Percentiles rank a stretch among this genome's conserved stretches.
These are phyloP conservation scores for Dichotomopilus funicola DNA, from an alignment of 2,329 filamentous ascomycete genomes.

Conservation along the genomic window DNA sequence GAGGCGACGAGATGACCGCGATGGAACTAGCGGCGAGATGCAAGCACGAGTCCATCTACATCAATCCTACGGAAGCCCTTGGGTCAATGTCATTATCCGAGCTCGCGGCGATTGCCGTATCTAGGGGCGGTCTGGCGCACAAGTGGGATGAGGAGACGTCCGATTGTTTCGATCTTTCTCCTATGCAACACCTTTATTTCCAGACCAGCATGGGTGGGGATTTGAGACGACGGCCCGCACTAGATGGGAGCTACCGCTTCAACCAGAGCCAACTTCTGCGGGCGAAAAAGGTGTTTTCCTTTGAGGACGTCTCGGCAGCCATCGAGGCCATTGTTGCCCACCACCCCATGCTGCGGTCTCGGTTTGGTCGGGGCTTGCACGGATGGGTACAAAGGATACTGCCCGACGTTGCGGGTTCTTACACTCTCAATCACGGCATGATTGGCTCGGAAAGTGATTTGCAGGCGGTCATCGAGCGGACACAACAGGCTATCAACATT, in stretches of 20 bases:
- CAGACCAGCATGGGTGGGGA: constrained; percentile 39
- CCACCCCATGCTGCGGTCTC: constrained; percentile 46
- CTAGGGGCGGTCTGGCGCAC: constrained; percentile 27
- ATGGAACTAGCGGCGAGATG: constrained; percentile 35
- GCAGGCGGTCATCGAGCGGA: constrained; percentile 33
- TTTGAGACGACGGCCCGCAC: constrained; percentile 24
- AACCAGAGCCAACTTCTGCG: constrained; percentile 46
- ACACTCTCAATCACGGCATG: constrained; percentile 38
- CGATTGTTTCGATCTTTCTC: constrained; percentile 41
- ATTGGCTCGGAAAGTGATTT: constrained; percentile 38
- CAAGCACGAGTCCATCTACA: constrained; percentile 33
- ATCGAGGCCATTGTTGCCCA: constrained; percentile 43
- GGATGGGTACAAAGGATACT: constrained; percentile 43
- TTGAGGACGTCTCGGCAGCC: constrained; percentile 42
- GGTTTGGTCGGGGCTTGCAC: constrained; percentile 33
- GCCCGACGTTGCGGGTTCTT: constrained; percentile 36
- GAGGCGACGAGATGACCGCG: constrained; percentile 35
- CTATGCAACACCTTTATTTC: constrained; percentile 50
- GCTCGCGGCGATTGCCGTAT: constrained; percentile 32
- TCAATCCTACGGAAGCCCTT: constrained; percentile 34
- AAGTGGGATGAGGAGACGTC: constrained; percentile 30
- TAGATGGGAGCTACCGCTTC: constrained; percentile 39
- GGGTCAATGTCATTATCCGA: constrained; percentile 34
- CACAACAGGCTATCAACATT: constrained; percentile 42
- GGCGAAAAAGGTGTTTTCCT: constrained; percentile 35